Evolutionary conservation across 2,329 filamentous ascomycete genomes (phyloP), one percentile per base, ranked within the genome.

Genomic region (Esteya vermicola): DNA sequence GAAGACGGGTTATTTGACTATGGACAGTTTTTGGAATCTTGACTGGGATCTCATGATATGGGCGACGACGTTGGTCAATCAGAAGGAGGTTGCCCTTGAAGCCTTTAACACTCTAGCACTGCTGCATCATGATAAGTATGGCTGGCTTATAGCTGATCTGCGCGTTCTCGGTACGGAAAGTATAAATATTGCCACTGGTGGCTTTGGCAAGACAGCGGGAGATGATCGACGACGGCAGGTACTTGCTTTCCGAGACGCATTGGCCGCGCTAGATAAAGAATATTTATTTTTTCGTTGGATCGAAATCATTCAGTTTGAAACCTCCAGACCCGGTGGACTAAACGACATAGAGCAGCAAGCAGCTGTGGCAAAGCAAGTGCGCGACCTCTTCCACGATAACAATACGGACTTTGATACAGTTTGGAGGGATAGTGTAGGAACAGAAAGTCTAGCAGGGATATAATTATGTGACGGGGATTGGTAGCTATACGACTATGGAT

Each of bases 241-340:
- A 9, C 73, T 91, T 46, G 70, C 72, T 3, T 93, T 95, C 56
- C 78, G 84, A 50, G 81, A 91, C 33, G 76, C 77, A 18, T 67
- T 95, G 49, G 69, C 72, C 2, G 69, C 69, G 3, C 67, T 91
- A 58, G 85, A 81, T 33, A 93, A 94, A 60, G 88, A 94, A 57
- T 77, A 81, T 47, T 58, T 95, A 39, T 95, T 95, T 62, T 94
- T 83, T 62, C 75, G 81, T 41, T 94, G 86, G 85, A 83, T 94
- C 36, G 88, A 95, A 63, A 72, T 93, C 53, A 78, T 95, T 37
- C 86, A 95, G 60, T 93, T 77, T 52, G 86, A 94, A 60, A 80
- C 83, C 32, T 80, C 77, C 27, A 72, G 73, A 48, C 82, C 85
- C 0, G 84, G 80, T 16, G 84, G 83, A 0, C 93, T 93, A 53